A percentile compares a stretch with the other conserved stretches of the same genome.
Evolutionary conservation across 2,329 filamentous ascomycete genomes (phyloP).

Genomic region (Sarocladium brachiariae): DNA sequence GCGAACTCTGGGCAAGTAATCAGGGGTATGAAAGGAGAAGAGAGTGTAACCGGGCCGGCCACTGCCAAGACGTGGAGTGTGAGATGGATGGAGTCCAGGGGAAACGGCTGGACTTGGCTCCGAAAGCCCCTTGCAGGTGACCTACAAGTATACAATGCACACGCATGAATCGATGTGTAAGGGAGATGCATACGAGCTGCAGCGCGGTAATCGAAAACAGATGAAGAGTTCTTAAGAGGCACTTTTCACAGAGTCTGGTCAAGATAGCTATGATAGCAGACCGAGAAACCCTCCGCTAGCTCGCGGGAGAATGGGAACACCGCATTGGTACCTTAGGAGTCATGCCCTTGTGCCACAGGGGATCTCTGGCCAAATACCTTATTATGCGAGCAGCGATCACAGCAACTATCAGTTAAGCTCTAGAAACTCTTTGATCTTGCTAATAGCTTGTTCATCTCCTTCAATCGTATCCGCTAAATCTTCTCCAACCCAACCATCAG

Average conservation of each 20-base stretch:
- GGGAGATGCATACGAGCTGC: too few species aligned
- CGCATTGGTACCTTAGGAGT: too few species aligned
- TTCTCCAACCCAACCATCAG: constrained; percentile 31
- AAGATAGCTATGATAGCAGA: too few species aligned
- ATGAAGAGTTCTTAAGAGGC: too few species aligned
- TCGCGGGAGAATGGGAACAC: too few species aligned
- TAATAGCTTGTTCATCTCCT: constrained; percentile 27
- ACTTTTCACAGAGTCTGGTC: too few species aligned
- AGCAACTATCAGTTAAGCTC: neutral
- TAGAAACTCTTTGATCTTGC: constrained; percentile 11
- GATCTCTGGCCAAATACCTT: neutral
- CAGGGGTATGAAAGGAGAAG: neutral
- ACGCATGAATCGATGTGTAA: too few species aligned
- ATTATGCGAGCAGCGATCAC: neutral
- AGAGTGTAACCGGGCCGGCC: neutral
- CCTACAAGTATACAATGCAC: neutral
- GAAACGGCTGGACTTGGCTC: neutral
- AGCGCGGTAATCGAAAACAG: too few species aligned
- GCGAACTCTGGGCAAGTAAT: neutral
- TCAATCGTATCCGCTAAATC: constrained; percentile 28
- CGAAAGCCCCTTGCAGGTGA: neutral
- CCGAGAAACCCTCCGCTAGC: too few species aligned
- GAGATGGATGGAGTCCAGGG: neutral
- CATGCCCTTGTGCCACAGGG: neutral
- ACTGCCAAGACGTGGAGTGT: neutral